These are phyloP conservation scores for Boletus patriciae DNA, from an alignment of 768 basidiomycete species.

Conservation along the genomic window DNA sequence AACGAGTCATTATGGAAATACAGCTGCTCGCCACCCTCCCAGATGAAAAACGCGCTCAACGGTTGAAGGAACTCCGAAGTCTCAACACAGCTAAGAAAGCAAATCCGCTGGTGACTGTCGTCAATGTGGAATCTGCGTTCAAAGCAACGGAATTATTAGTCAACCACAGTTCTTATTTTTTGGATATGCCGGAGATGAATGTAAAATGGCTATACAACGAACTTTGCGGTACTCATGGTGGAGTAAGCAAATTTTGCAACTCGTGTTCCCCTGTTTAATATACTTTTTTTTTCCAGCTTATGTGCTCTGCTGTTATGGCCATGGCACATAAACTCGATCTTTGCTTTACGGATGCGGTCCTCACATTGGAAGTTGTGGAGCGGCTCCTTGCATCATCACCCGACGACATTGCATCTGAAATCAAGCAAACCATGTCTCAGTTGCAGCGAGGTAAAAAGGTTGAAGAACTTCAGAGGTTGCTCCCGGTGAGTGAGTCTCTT, in stretches of 20 bases:
- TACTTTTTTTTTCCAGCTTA: not conserved
- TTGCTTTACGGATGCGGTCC: not conserved
- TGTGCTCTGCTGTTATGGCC: not conserved
- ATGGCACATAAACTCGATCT: not conserved
- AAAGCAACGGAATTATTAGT: not conserved
- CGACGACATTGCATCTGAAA: not conserved
- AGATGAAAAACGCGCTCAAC: not conserved
- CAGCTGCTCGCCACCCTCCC: not conserved
- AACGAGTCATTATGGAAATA: constrained; percentile 8
- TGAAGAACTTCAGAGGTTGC: not conserved
- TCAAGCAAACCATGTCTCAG: not conserved
- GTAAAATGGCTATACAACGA: not conserved
- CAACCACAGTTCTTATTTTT: not conserved
- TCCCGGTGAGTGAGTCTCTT: not conserved
- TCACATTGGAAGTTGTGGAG: not conserved
- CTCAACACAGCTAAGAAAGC: not conserved
- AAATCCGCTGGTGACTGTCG: not conserved
- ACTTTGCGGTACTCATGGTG: not conserved
- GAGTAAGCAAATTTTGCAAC: not conserved
- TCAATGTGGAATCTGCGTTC: not conserved
- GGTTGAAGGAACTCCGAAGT: not conserved
- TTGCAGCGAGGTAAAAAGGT: not conserved
- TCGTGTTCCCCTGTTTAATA: not conserved
- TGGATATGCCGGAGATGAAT: not conserved
- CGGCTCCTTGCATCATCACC: not conserved